Conservation (phyloP, 2,329 filamentous ascomycete species). For the Alternaria sp. region DNA sequence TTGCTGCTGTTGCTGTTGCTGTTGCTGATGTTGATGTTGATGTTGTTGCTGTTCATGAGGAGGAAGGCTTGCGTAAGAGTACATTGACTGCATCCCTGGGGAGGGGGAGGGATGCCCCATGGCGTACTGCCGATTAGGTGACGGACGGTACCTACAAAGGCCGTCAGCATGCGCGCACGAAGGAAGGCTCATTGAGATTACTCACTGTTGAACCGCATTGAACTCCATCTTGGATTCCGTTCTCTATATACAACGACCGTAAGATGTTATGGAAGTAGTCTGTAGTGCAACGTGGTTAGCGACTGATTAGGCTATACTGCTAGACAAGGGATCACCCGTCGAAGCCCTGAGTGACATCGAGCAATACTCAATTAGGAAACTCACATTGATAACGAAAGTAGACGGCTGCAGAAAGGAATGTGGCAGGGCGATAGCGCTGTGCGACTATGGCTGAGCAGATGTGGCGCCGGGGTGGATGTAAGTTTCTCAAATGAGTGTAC, state of each 20-base stretch:
- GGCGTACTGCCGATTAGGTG: slow-evolving; percentile 44
- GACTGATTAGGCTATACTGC: slow-evolving; percentile 28
- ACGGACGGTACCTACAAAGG: slow-evolving; percentile 45
- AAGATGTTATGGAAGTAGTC: slow-evolving; percentile 25
- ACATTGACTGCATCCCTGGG: slow-evolving; percentile 45
- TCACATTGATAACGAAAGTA: slow-evolving; percentile 36
- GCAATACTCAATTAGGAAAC: slow-evolving; percentile 26
- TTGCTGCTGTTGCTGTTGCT: not conserved
- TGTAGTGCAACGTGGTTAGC: slow-evolving; percentile 35
- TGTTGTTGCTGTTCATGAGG: slow-evolving; percentile 34
- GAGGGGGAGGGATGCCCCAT: slow-evolving; percentile 39
- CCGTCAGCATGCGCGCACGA: slow-evolving; percentile 25
- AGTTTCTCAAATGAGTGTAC: slow-evolving; percentile 48
- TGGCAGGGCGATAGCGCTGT: slow-evolving; percentile 44
- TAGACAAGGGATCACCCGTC: slow-evolving; percentile 27
- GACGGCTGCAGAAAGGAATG: slow-evolving; percentile 43
- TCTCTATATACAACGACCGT: slow-evolving; percentile 34
- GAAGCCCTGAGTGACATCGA: slow-evolving; percentile 17
- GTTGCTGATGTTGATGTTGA: slow-evolving; percentile 5
- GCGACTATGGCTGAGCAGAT: slow-evolving; percentile 37
- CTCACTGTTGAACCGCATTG: slow-evolving; percentile 52
- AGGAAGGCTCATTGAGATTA: slow-evolving; percentile 5
- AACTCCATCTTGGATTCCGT: slow-evolving; percentile 50
- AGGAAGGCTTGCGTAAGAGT: slow-evolving; percentile 39
- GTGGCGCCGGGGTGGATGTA: slow-evolving; percentile 31